Conservation (phyloP, 352 stramenopile species). For the Pythium coloratum region DNA sequence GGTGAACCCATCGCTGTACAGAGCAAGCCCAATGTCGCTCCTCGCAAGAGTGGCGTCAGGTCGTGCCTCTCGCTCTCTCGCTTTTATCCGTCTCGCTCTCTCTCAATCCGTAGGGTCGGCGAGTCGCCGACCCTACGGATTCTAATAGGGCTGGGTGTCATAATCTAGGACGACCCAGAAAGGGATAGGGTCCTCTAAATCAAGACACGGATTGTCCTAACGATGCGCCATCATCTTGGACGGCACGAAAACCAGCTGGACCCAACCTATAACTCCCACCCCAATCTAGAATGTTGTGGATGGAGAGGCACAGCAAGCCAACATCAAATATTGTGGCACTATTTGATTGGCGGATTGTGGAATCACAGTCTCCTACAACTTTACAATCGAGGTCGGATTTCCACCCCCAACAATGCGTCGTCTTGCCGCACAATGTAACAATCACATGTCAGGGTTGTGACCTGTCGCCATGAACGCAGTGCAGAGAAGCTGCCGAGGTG, state of each 20-base stretch:
- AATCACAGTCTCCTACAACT: too few species aligned
- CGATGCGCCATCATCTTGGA: constrained; percentile 3
- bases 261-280: background rate
- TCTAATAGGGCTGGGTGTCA: constrained; percentile 4
- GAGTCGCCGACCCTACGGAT: background rate
- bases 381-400: background rate
- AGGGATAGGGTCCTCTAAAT: background rate
- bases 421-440: background rate
- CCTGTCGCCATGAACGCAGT: constrained; percentile 1
- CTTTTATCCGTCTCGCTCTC: constrained; percentile 18
- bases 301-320: background rate
- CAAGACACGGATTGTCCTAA: background rate
- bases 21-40: constrained; percentile 17
- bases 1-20: constrained; percentile 21
- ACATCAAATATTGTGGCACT: background rate
- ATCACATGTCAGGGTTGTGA: constrained; percentile 16
- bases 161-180: background rate
- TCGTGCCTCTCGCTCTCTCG: constrained; percentile 13
- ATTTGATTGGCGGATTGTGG: background rate
- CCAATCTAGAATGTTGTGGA: constrained; percentile 1
- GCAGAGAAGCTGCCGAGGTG: background rate
- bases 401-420: background rate
- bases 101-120: background rate
- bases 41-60: constrained; percentile 25
- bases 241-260: constrained; percentile 3